These are phyloP conservation scores for Eucalyptus pauciflora DNA, from an alignment of 345 rosid species.

Conservation along the genomic window DNA sequence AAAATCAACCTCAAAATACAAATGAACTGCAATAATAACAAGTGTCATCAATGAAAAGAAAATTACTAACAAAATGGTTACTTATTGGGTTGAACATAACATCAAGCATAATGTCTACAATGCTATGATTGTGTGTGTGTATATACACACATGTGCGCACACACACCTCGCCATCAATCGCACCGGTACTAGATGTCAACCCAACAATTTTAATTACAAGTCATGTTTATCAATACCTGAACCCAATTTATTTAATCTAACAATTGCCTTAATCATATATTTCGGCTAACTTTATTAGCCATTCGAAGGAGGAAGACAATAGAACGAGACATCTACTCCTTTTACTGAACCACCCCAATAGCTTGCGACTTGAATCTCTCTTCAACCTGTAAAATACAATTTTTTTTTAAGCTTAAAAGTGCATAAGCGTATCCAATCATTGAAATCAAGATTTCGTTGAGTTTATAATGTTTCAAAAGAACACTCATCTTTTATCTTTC, in stretches of 20 bases:
- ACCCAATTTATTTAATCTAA: not conserved
- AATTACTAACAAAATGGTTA: not conserved
- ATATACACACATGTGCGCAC: not conserved
- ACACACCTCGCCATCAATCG: not conserved
- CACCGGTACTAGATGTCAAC: not conserved
- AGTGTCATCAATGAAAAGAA: not conserved
- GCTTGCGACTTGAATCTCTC: not conserved
- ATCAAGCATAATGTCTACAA: not conserved
- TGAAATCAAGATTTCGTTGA: not conserved
- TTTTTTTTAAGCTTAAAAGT: not conserved
- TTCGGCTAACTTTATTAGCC: not conserved
- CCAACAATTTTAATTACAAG: no score
- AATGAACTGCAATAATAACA: no score
- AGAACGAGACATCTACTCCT: not conserved
- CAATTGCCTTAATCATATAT: not conserved
- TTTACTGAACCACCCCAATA: not conserved
- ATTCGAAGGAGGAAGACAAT: not conserved
- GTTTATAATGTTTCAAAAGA: not conserved
- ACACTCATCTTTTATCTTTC: not conserved
- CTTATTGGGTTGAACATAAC: not conserved
- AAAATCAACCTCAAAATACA: no score
- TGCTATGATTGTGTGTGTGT: fast-evolving
- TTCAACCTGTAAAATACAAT: not conserved
- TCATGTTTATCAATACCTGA: not conserved
- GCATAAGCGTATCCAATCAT: not conserved